phyloP scores from a whole-genome alignment of 352 stramenopile genomes.

The Globisporangium spiculum region DNA sequence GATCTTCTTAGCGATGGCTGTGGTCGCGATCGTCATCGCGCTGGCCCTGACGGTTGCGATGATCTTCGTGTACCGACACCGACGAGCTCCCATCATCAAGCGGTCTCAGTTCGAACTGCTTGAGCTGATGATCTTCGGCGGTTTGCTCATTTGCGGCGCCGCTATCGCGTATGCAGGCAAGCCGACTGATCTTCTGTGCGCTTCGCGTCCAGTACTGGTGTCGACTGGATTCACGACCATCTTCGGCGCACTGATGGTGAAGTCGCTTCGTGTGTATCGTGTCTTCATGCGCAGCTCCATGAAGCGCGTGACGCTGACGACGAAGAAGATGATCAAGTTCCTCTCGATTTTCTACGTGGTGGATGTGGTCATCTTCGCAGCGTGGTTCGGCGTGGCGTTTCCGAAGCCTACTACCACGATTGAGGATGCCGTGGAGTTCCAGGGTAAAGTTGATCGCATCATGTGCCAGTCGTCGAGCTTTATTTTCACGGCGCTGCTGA shows the following conservation, averaged over 20 bases:
- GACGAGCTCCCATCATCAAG: conserved; percentile 28
- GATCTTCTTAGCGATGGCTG: conserved; percentile 10
- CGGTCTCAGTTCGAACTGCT: conserved; percentile 32
- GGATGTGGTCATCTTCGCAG: conserved; percentile 7
- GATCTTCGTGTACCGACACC: conserved; percentile 25
- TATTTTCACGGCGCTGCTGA: conserved; percentile 33
- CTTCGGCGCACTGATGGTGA: conserved; percentile 28
- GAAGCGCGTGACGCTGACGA: conserved; percentile 18
- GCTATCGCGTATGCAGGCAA: conserved; percentile 19
- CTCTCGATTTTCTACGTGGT: conserved; percentile 16
- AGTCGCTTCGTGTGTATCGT: conserved; percentile 32
- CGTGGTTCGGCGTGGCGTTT: conserved; percentile 13
- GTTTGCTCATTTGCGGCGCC: conserved; percentile 24
- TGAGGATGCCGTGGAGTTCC: conserved; percentile 5
- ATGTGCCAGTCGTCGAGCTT: conserved; percentile 19
- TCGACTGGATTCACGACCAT: conserved; percentile 27
- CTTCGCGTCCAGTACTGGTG: conserved; percentile 19
- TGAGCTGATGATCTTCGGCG: conserved; percentile 22
- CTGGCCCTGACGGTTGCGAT: conserved; percentile 10
- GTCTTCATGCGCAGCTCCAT: conserved; percentile 24
- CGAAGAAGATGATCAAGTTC: conserved; percentile 15
- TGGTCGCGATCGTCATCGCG: conserved; percentile 16
- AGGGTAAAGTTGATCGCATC: conserved; percentile 9
- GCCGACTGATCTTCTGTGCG: conserved; percentile 20
- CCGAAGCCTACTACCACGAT: background rate